These are phyloP conservation scores for Daedaleopsis nitida DNA, from an alignment of 768 basidiomycete species.

Conservation along the genomic window DNA sequence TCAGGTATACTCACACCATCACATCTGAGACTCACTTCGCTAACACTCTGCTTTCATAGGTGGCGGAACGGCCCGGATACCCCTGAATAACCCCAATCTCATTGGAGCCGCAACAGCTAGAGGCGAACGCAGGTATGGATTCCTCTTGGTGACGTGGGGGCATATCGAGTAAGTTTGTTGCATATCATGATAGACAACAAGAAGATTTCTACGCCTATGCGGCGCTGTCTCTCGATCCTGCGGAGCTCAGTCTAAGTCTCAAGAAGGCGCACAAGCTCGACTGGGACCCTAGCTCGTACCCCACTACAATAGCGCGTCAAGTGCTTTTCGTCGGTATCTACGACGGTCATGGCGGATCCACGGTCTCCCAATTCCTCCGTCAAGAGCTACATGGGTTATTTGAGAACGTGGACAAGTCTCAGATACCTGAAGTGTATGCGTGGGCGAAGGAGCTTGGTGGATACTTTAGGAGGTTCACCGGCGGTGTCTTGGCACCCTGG, in stretches of 20 bases:
- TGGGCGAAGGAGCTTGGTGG: constrained; percentile 84
- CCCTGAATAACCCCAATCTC: constrained; percentile 73
- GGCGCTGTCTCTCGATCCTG: constrained; percentile 72
- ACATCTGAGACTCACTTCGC: too few species aligned
- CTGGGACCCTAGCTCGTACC: constrained; percentile 67
- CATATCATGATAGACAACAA: constrained; percentile 61
- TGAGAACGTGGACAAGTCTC: constrained; percentile 70
- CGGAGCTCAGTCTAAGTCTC: constrained; percentile 68
- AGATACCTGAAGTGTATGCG: constrained; percentile 72
- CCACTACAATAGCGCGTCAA: constrained; percentile 65
- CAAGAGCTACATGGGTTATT: constrained; percentile 86
- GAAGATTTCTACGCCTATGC: constrained; percentile 85
- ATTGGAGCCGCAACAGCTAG: constrained; percentile 77
- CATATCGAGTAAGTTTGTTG: not conserved
- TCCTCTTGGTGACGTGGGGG: not conserved
- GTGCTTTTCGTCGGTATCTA: constrained; percentile 89
- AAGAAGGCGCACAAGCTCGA: constrained; percentile 62
- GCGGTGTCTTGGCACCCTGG: constrained; percentile 80
- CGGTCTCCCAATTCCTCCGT: constrained; percentile 82
- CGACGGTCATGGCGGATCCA: constrained; percentile 93
- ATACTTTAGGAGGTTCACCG: constrained; percentile 88
- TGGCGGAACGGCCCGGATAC: constrained; percentile 70
- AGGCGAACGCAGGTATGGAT: constrained; percentile 66
- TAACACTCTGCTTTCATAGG: not conserved
- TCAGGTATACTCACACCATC: constrained; percentile 43